Percentiles rank a stretch among this genome's conserved stretches.
Conservation (phyloP, 1,139 yeast species). For the Debaryomycetaceae sp. region DNA sequence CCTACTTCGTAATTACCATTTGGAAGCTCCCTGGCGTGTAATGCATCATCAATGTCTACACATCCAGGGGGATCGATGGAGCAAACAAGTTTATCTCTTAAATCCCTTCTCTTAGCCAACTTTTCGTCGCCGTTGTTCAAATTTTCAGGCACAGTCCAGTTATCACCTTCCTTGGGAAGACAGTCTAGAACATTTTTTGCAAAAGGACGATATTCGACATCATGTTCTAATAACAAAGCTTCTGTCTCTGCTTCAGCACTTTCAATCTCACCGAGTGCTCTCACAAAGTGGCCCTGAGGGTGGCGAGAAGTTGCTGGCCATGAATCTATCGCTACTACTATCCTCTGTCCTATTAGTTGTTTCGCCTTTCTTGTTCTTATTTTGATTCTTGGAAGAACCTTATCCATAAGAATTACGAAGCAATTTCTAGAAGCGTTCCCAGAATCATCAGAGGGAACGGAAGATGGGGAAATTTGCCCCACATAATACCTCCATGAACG, state of each 20-base stretch:
- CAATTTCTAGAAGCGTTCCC: slow-evolving; percentile 70
- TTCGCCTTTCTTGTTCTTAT: slow-evolving; percentile 84
- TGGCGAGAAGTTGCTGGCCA: slow-evolving; percentile 85
- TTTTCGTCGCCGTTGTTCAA: slow-evolving; percentile 57
- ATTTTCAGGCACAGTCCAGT: slow-evolving; percentile 82
- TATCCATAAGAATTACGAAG: slow-evolving; percentile 86
- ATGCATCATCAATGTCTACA: slow-evolving; percentile 98
- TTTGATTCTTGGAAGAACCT: slow-evolving; percentile 79
- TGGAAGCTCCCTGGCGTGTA: slow-evolving; percentile 79
- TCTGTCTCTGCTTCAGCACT: slow-evolving; percentile 95
- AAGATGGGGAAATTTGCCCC: slow-evolving; percentile 85
- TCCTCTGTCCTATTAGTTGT: slow-evolving; percentile 79
- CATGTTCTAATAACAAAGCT: slow-evolving; percentile 88
- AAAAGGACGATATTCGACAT: slow-evolving; percentile 94
- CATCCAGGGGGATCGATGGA: slow-evolving; percentile 98
- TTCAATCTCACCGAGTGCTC: slow-evolving; percentile 86
- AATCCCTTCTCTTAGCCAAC: slow-evolving; percentile 68
- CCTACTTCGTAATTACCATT: slow-evolving; percentile 97
- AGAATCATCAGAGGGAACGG: slow-evolving; percentile 54
- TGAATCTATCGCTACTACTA: slow-evolving; percentile 86
- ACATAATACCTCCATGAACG: slow-evolving; percentile 97
- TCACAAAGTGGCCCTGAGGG: slow-evolving; percentile 94
- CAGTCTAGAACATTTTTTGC: slow-evolving; percentile 90
- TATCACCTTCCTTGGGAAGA: slow-evolving; percentile 87
- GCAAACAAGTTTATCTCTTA: slow-evolving; percentile 86